Conservation (phyloP, 2,329 filamentous ascomycete genomes). For the Trichoderma breve region DNA sequence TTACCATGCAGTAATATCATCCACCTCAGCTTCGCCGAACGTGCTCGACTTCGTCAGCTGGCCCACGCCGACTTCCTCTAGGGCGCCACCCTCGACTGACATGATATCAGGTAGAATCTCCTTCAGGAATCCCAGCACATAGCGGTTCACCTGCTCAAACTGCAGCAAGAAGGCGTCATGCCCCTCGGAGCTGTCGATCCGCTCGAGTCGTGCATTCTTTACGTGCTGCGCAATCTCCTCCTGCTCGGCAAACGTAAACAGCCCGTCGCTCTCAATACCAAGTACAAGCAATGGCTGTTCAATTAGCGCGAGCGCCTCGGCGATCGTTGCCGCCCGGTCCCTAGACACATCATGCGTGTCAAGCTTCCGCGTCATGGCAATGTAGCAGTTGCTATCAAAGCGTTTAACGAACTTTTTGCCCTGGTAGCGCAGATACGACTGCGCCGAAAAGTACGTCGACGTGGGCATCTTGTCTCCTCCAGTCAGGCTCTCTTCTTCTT, state of each 20-base stretch:
- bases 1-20: slow-evolving; percentile 94
- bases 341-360: slow-evolving; percentile 95
- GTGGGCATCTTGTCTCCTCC: slow-evolving; percentile 53
- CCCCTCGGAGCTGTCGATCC: slow-evolving; percentile 90
- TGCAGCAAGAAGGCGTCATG: slow-evolving; percentile 96
- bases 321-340: slow-evolving; percentile 64
- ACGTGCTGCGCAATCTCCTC: slow-evolving; percentile 84
- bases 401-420: slow-evolving; percentile 94
- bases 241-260: slow-evolving; percentile 97
- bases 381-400: slow-evolving; percentile 98
- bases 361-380: slow-evolving; percentile 95
- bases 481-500: slow-evolving; percentile 44
- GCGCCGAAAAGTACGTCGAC: slow-evolving; percentile 93
- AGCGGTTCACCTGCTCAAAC: slow-evolving; percentile 93
- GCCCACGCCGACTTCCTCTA: slow-evolving; percentile 53
- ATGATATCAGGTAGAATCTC: slow-evolving; percentile 88
- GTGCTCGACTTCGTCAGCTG: slow-evolving; percentile 80
- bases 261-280: slow-evolving; percentile 90
- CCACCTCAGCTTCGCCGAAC: slow-evolving; percentile 93
- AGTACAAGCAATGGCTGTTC: slow-evolving; percentile 87
- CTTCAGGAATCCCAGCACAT: slow-evolving; percentile 79
- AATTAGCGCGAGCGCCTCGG: slow-evolving; percentile 75
- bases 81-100: slow-evolving; percentile 55
- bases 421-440: slow-evolving; percentile 96
- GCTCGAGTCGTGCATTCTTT: slow-evolving; percentile 72